Conservation (phyloP, 2,329 filamentous ascomycete genomes). For the Sporothrix dimorphospora region DNA sequence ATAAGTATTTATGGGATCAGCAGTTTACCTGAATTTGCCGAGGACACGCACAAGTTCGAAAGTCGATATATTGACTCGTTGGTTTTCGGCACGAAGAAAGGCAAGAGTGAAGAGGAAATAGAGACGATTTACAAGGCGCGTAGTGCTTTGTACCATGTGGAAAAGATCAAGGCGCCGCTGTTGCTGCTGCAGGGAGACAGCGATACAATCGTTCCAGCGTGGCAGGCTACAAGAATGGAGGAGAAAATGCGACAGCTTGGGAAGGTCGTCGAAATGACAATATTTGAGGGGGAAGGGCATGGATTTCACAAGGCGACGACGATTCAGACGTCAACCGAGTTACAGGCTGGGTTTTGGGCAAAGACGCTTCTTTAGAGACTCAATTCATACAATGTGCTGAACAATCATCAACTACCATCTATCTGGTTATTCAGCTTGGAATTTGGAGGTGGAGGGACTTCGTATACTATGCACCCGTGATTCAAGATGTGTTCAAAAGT, state of each 20-base stretch:
- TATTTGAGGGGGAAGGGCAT: neutral
- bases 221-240: neutral
- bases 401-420: no score
- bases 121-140: neutral
- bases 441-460: no score
- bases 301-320: neutral
- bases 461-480: no score
- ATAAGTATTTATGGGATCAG: neutral
- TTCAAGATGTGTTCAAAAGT: no score
- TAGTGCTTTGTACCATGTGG: neutral
- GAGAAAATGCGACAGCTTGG: neutral
- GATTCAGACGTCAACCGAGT: neutral
- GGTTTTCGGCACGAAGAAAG: neutral
- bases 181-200: neutral
- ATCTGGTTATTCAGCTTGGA: no score
- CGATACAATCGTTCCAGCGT: neutral
- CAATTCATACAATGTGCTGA: no score
- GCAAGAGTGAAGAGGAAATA: neutral
- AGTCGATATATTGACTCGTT: slow-evolving; percentile 6
- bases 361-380: neutral
- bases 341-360: neutral
- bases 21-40: neutral
- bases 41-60: slow-evolving; percentile 8
- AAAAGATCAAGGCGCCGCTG: neutral
- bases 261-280: neutral